Conservation (phyloP, 306 rosid species). For the Acacia crassicarpa region DNA sequence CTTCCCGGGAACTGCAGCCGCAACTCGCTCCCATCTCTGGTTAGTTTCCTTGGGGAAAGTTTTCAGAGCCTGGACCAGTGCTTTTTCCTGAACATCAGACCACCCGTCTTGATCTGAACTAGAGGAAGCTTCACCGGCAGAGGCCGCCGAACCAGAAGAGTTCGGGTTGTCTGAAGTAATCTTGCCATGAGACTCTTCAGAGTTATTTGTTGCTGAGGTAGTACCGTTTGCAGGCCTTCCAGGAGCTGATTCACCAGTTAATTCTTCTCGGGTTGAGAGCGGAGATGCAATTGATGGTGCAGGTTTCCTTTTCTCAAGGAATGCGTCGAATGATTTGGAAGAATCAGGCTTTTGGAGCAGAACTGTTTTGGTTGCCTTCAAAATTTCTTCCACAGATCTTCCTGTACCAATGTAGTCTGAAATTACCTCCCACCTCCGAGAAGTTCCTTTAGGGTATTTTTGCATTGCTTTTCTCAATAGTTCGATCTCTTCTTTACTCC, state of each 20-base stretch:
- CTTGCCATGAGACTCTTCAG: conserved; percentile 37
- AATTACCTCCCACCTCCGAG: conserved; percentile 96
- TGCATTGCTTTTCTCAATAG: conserved; percentile 82
- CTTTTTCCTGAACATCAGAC: conserved; percentile 91
- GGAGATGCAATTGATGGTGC: conserved; percentile 87
- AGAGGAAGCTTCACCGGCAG: conserved; percentile 55
- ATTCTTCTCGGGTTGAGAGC: conserved; percentile 83
- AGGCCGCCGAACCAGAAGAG: conserved; percentile 27
- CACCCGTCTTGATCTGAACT: conserved; percentile 75
- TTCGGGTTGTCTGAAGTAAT: conserved; percentile 35
- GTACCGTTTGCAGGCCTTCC: conserved; percentile 41
- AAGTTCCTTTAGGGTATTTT: conserved; percentile 94
- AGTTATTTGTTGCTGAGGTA: conserved; percentile 32
- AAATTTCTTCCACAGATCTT: conserved; percentile 94
- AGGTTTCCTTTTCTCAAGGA: conserved; percentile 95
- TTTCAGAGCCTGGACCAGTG: conserved; percentile 92
- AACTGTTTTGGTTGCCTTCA: conserved; percentile 92
- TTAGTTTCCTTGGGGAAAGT: conserved; percentile 86
- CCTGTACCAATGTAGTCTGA: conserved; percentile 92
- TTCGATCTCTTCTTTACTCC: conserved; percentile 93
- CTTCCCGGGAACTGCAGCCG: conserved; percentile 94
- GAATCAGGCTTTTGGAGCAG: conserved; percentile 98
- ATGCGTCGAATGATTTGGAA: conserved; percentile 85
- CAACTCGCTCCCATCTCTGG: conserved; percentile 95
- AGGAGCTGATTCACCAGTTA: conserved; percentile 45